Evolutionary conservation across 768 basidiomycete species (phyloP).

Genomic region (Coprinopsis sp.): DNA sequence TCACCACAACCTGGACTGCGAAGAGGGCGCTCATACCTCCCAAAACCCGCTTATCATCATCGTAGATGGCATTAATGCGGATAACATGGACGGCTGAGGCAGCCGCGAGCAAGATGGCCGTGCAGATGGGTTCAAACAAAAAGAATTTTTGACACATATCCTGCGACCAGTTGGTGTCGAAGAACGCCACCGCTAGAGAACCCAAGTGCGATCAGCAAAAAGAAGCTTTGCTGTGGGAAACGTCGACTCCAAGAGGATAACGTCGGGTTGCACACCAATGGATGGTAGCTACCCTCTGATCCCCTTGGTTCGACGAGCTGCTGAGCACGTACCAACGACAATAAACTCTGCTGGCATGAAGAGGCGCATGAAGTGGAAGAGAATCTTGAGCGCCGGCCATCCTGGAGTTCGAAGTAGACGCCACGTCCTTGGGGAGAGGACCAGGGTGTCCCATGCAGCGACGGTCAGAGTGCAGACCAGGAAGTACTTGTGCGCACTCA

Average conservation of each 20-base stretch:
- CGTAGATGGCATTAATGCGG: conserved; percentile 76
- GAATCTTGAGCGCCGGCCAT: conserved; percentile 75
- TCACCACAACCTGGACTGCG: conserved; percentile 64
- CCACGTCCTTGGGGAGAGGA: conserved; percentile 76
- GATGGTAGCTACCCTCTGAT: too few species aligned
- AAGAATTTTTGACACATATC: conserved; percentile 66
- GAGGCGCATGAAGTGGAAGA: conserved; percentile 69
- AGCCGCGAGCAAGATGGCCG: conserved; percentile 73
- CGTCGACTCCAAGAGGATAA: too few species aligned
- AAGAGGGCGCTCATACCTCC: conserved; percentile 53
- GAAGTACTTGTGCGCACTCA: conserved; percentile 86
- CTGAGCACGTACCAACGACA: conserved; percentile 53
- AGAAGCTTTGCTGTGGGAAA: too few species aligned
- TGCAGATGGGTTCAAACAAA: conserved; percentile 84
- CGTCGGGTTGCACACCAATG: too few species aligned
- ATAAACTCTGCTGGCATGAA: conserved; percentile 81
- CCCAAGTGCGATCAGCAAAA: conserved; percentile 3
- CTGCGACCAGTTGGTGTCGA: conserved; percentile 65
- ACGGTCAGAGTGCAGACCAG: conserved; percentile 87
- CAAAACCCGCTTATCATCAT: conserved; percentile 54
- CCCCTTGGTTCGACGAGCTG: not conserved
- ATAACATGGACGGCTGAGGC: conserved; percentile 71
- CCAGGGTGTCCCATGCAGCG: conserved; percentile 86
- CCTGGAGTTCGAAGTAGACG: conserved; percentile 56
- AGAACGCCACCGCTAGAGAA: conserved; percentile 72